A percentile compares a stretch with the other conserved stretches of the same genome.
phyloP scores from a whole-genome alignment of 2,329 filamentous ascomycete genomes.

The Chaetomiaceae sp. region DNA sequence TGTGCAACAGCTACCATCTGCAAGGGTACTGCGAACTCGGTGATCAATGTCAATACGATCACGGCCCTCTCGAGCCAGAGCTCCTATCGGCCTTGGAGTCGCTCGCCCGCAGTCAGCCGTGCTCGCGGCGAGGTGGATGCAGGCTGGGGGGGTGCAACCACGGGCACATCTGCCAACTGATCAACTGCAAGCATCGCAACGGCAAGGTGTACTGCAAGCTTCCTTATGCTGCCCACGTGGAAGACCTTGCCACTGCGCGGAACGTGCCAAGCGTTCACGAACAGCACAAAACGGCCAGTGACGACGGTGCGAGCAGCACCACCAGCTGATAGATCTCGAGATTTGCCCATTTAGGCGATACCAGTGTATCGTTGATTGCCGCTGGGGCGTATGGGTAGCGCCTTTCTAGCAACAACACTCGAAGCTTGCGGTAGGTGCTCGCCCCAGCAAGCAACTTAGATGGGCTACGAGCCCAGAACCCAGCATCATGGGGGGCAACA shows the following conservation, averaged over 20 bases:
- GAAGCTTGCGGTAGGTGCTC: no score
- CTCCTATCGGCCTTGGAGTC: constrained; percentile 27
- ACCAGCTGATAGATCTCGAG: background rate
- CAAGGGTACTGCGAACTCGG: constrained; percentile 25
- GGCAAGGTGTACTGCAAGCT: constrained; percentile 32
- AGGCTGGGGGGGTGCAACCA: constrained; percentile 26
- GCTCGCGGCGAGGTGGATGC: constrained; percentile 28
- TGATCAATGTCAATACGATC: constrained; percentile 30
- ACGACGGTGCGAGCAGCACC: background rate
- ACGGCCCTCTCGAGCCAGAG: constrained; percentile 27
- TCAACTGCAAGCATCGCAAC: constrained; percentile 31
- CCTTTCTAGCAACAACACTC: no score
- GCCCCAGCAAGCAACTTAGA: background rate
- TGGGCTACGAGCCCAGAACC: no score
- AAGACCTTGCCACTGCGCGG: constrained; percentile 16
- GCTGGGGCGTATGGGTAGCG: no score
- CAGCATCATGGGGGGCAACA: background rate
- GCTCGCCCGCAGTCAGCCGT: constrained; percentile 31
- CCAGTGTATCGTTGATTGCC: background rate
- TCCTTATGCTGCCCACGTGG: constrained; percentile 21
- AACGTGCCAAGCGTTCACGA: background rate
- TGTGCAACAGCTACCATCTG: constrained; percentile 32
- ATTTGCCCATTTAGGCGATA: background rate
- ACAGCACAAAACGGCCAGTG: background rate
- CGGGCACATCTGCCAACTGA: constrained; percentile 33